Evolutionary conservation across 805 yeast species (phyloP), one percentile per base, ranked within the genome.

Genomic region (Cyberlindnera veronae): DNA sequence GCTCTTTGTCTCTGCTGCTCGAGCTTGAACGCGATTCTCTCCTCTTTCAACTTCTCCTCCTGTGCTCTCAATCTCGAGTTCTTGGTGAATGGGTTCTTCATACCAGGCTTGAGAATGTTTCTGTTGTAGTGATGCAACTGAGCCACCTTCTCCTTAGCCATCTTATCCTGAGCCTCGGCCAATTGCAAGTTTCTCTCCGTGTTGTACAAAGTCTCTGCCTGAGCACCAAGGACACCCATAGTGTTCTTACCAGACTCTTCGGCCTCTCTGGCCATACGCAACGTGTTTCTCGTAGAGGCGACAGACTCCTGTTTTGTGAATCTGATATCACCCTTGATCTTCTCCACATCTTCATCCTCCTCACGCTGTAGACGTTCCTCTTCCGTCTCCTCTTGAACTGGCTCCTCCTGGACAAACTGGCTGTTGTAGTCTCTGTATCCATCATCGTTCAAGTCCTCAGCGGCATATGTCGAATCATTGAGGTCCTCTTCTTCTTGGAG

Each of bases 181-280:
- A 85, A 66, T 39, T 84, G 77, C 50, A 91, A 67, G 49, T 81
- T 81, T 49, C 77, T 77, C 58, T 93, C 96, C 16, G 90, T 80
- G 54, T 77, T 79, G 60, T 83, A 85, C 48, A 93, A 68, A 35
- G 87, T 72, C 58, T 89, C 96, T 42, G 93, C 80, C 62, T 93
- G 98, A n/a, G 90, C 77, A 19, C 99, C 99, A 35, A 93, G 72
- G 78, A 87, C 78, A 21, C 96, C 97, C 47, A 91, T 64, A 0
- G 97, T 84, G 58, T 91, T 90, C 47, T 81, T 69, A 27, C 88
- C 91, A 6, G 82, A 70, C 45, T 74, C 76, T 55, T 82, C 88
- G 2, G 90, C 89, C 41, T 81, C 82, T 42, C 76, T 74, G 3
- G 87, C 83, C 68, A 79, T 71, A 39, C 74, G 74, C 23, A 93